Percentiles rank a stretch among this genome's conserved stretches.
Conservation (phyloP, 139 green algal species). For the Micractinium sp. region DNA sequence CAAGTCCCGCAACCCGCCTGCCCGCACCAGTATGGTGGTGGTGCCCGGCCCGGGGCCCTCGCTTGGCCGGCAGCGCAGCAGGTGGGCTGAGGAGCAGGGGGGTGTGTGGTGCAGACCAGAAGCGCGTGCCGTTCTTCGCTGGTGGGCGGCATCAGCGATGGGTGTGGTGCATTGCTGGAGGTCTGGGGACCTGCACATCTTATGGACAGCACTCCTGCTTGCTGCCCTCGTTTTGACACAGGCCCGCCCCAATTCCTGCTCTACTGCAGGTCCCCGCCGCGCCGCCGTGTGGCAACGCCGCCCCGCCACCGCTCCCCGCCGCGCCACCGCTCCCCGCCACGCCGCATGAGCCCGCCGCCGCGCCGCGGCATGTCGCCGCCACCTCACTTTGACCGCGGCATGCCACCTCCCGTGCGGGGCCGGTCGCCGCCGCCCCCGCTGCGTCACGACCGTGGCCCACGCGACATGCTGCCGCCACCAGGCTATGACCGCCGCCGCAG, state of each 20-base stretch:
- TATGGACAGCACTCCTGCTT: neutral
- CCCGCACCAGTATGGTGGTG: neutral
- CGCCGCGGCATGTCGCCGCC: neutral
- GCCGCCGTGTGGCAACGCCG: neutral
- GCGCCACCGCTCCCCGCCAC: neutral
- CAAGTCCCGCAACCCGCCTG: neutral
- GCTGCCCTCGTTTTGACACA: too few relatives aligned
- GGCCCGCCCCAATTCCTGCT: too few relatives aligned
- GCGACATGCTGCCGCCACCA: neutral
- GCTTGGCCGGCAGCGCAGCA: neutral
- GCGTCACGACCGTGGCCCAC: neutral
- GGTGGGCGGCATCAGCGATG: neutral
- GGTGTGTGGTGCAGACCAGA: neutral
- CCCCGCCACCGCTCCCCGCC: neutral
- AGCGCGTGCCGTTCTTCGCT: neutral
- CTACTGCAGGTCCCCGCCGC: conserved; percentile 8
- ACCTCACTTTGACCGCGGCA: too few relatives aligned
- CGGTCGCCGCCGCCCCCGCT: neutral
- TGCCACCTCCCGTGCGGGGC: neutral
- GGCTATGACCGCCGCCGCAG: conserved; percentile 15
- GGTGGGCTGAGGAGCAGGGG: neutral
- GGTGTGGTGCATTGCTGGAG: too few relatives aligned
- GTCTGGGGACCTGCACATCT: neutral
- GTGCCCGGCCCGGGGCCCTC: neutral
- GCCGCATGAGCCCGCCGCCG: conserved; percentile 11